Evolutionary conservation across 2,329 filamentous ascomycete species (phyloP).

Genomic region (Cryphonectria carpinicola): DNA sequence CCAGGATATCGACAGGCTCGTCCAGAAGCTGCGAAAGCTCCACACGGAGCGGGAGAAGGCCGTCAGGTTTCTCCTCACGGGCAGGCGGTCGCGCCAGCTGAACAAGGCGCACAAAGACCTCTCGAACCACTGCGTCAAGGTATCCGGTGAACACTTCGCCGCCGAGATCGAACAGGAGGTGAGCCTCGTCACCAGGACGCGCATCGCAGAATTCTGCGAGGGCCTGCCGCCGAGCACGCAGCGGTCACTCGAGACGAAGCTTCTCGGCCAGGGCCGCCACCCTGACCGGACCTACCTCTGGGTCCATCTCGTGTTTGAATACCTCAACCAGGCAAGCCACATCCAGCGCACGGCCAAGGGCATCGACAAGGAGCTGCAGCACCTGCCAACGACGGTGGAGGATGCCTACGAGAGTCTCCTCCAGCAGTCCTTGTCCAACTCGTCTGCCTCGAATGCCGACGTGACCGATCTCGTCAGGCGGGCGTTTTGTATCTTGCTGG

Average conservation of each 20-base stretch:
- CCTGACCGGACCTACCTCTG: background rate
- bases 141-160: background rate
- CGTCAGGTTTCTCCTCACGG: background rate
- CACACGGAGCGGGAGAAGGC: background rate
- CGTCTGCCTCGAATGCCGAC: background rate
- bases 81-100: background rate
- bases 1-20: background rate
- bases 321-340: background rate
- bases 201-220: constrained; percentile 1
- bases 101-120: background rate
- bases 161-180: background rate
- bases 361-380: background rate
- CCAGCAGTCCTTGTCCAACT: background rate
- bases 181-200: background rate
- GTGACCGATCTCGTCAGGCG: background rate
- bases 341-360: background rate
- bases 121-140: background rate
- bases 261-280: background rate
- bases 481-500: constrained; percentile 5
- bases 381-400: constrained; percentile 2
- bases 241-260: background rate
- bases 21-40: background rate
- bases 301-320: constrained; percentile 5
- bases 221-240: background rate
- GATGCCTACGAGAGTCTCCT: background rate